These are phyloP conservation scores for Thraustochytrium sp. DNA, from an alignment of 352 stramenopile genomes.

Conservation along the genomic window DNA sequence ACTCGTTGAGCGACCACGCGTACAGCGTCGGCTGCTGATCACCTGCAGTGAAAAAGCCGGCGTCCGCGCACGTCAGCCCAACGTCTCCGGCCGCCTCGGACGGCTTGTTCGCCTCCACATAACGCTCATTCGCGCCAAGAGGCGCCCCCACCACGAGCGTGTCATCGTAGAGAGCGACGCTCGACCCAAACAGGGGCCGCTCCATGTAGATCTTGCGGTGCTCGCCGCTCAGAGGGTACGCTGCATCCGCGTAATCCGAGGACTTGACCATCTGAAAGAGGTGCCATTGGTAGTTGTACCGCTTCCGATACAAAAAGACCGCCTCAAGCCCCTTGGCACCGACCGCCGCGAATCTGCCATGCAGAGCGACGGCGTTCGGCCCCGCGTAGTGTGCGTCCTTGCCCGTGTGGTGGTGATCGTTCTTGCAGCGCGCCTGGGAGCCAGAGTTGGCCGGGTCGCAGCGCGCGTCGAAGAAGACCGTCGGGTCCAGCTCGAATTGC, in stretches of 20 bases:
- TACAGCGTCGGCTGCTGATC: not conserved
- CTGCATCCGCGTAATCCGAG: conserved; percentile 1
- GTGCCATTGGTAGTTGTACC: conserved; percentile 10
- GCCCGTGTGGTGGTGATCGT: not conserved
- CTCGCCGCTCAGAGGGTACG: conserved; percentile 20
- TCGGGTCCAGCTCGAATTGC: conserved; percentile 1
- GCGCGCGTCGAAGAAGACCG: not conserved
- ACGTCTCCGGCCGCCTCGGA: conserved; percentile 10
- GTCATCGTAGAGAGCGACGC: conserved; percentile 23
- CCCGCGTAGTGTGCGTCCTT: conserved; percentile 1
- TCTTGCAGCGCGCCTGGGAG: not conserved
- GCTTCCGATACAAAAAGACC: conserved; percentile 34
- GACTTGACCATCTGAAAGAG: conserved; percentile 44
- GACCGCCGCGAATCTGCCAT: conserved; percentile 2
- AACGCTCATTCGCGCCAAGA: not conserved
- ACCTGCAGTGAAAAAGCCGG: not conserved
- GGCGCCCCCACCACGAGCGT: conserved; percentile 35
- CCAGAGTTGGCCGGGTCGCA: not conserved
- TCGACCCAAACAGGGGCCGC: conserved; percentile 26
- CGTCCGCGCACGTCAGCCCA: not conserved
- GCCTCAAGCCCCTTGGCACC: conserved; percentile 42
- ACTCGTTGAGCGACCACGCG: not conserved
- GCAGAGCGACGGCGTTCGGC: conserved; percentile 5
- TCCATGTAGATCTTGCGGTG: conserved; percentile 32
- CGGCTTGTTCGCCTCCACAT: not conserved